These are phyloP conservation scores for Ophiostoma australiae DNA, from an alignment of 2,329 filamentous ascomycete species.

Conservation along the genomic window DNA sequence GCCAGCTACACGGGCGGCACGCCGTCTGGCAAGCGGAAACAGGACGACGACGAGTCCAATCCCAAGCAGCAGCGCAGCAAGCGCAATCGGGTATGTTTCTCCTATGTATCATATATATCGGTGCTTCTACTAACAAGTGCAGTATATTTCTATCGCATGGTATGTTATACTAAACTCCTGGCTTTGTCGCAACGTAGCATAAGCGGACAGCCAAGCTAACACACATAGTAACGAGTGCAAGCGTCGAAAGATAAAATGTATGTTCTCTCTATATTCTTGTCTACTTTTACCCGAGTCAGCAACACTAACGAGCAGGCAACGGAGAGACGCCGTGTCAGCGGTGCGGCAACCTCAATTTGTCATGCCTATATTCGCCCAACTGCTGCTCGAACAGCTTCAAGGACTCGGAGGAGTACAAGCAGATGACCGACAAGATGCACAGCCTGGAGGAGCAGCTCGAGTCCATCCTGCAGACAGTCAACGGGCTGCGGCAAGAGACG, in stretches of 20 bases:
- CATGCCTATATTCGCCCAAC: slow-evolving; percentile 27
- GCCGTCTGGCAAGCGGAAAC: slow-evolving; percentile 34
- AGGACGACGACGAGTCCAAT: slow-evolving; percentile 39
- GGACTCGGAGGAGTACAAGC: slow-evolving; percentile 69
- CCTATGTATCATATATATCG: not conserved
- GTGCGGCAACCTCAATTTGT: slow-evolving; percentile 62
- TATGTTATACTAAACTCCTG: slow-evolving; percentile 30
- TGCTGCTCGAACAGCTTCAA: slow-evolving; percentile 42
- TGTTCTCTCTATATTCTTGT: not conserved
- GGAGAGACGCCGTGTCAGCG: slow-evolving; percentile 63
- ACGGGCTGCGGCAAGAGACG: slow-evolving; percentile 56
- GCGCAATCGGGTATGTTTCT: slow-evolving; percentile 50
- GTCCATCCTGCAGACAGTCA: slow-evolving; percentile 67
- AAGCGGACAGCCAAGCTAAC: slow-evolving; percentile 16
- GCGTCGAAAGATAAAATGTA: slow-evolving; percentile 40
- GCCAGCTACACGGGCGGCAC: slow-evolving; percentile 9
- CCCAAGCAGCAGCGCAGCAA: slow-evolving; percentile 55
- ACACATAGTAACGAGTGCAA: slow-evolving; percentile 47
- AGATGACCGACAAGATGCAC: slow-evolving; percentile 69
- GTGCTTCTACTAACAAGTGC: not conserved
- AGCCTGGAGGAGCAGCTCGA: slow-evolving; percentile 81
- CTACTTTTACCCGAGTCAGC: not conserved
- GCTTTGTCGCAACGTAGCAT: not conserved
- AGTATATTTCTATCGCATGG: slow-evolving; percentile 61
- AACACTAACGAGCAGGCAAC: slow-evolving; percentile 39